Evolutionary conservation across 2,329 filamentous ascomycete species (phyloP).

Genomic region (Biscogniauxia marginata): DNA sequence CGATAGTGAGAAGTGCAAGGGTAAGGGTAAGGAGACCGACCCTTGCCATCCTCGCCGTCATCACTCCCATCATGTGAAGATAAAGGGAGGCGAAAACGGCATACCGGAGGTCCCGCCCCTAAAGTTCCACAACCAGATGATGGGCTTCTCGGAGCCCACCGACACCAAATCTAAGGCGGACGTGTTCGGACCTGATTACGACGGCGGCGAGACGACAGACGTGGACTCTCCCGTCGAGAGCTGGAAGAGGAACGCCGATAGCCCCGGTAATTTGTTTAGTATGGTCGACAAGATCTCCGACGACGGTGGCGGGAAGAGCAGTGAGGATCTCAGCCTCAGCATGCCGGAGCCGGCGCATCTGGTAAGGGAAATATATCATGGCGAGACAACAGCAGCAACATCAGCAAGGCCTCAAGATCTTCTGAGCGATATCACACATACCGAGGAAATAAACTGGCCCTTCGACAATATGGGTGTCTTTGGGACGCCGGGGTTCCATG

Average conservation of each 20-base stretch:
- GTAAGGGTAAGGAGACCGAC: not conserved
- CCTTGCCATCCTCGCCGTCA: not conserved
- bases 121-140: conserved; percentile 1
- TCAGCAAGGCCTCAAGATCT: not conserved
- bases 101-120: not conserved
- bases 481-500: conserved; percentile 6
- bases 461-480: not conserved
- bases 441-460: conserved; percentile 7
- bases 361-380: not conserved
- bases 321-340: conserved; percentile 1
- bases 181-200: conserved; percentile 2
- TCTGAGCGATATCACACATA: not conserved
- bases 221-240: not conserved
- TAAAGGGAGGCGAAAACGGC: not conserved
- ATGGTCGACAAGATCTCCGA: conserved; percentile 11
- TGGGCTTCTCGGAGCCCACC: not conserved
- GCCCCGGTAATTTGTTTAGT: not conserved
- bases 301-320: conserved; percentile 4
- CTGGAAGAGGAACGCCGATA: not conserved
- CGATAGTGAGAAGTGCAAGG: conserved; percentile 2
- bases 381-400: conserved; percentile 1
- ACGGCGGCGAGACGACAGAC: conserved; percentile 6
- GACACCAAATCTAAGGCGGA: not conserved
- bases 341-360: conserved; percentile 5
- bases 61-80: not conserved